Evolutionary conservation across 2,329 filamentous ascomycete species (phyloP).

Genomic region (Fusarium chlamydosporum): DNA sequence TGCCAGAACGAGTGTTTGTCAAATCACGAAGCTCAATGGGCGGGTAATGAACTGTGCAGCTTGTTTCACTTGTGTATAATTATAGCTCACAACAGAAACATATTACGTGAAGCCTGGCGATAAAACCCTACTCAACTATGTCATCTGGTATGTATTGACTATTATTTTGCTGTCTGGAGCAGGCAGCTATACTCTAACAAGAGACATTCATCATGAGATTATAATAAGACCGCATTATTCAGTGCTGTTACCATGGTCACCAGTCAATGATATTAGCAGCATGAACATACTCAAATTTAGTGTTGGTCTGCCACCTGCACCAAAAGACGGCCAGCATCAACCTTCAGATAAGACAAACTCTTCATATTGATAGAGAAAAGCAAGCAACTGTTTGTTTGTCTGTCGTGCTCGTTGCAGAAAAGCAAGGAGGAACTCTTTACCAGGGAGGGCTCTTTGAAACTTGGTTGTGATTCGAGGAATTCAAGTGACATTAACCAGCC

Average conservation of each 20-base stretch:
- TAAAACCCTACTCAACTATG: constrained; percentile 10
- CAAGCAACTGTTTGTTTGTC: constrained; percentile 8
- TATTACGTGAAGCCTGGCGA: constrained; percentile 1
- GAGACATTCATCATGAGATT: constrained; percentile 36
- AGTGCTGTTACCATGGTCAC: constrained; percentile 37
- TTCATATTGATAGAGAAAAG: constrained; percentile 13
- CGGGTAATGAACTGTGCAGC: constrained; percentile 11
- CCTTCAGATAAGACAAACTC: constrained; percentile 5
- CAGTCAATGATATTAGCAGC: constrained; percentile 19
- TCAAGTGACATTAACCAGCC: constrained; percentile 26
- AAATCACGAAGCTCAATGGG: constrained; percentile 16
- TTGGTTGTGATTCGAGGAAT: constrained; percentile 36
- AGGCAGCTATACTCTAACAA: constrained; percentile 5
- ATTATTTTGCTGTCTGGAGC: constrained; percentile 16
- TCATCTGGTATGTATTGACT: constrained; percentile 27
- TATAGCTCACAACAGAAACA: constrained; percentile 25
- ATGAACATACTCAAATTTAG: constrained; percentile 3
- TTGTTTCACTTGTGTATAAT: constrained; percentile 27
- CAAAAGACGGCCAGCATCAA: constrained; percentile 2
- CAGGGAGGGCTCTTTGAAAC: constrained; percentile 31
- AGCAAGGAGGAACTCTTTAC: constrained; percentile 28
- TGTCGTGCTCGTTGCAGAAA: constrained; percentile 1
- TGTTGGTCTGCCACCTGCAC: constrained; percentile 4
- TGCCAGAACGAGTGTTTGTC: background rate
- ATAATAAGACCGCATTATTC: constrained; percentile 22